phyloP scores from a whole-genome alignment of 2,329 filamentous ascomycete species.

The Calonectria leucothoes region DNA sequence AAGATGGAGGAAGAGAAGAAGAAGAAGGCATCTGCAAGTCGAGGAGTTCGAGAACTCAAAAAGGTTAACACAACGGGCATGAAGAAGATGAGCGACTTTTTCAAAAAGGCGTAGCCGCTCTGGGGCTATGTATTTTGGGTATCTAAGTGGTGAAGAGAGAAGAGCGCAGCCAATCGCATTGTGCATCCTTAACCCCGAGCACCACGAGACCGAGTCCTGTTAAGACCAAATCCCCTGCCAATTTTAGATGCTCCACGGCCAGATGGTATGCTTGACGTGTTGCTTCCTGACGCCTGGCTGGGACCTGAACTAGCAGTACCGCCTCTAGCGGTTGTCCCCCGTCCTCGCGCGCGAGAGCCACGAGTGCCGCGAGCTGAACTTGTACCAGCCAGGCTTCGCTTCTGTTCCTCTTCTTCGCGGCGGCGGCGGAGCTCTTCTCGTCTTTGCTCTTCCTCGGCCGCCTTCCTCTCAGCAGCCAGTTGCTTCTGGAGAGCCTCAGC shows the following conservation, averaged over 20 bases:
- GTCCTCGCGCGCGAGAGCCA: conserved; percentile 45
- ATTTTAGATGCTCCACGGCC: conserved; percentile 50
- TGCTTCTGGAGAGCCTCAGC: conserved; percentile 79
- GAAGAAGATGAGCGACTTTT: conserved; percentile 98
- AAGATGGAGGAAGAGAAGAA: conserved; percentile 91
- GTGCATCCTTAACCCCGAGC: conserved; percentile 37
- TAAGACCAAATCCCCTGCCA: conserved; percentile 48
- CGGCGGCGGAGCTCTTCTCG: conserved; percentile 76
- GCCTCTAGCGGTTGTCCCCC: conserved; percentile 40
- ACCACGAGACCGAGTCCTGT: conserved; percentile 48
- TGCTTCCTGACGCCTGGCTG: conserved; percentile 43
- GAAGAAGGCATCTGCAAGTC: conserved; percentile 79
- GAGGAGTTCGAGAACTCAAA: conserved; percentile 81
- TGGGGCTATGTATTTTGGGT: conserved; percentile 41
- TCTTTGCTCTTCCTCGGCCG: conserved; percentile 81
- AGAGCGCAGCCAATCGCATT: neutral
- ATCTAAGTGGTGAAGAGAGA: conserved; percentile 38
- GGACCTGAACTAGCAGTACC: conserved; percentile 35
- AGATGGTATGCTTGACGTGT: conserved; percentile 41
- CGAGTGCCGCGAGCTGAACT: conserved; percentile 45
- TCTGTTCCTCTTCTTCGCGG: conserved; percentile 70
- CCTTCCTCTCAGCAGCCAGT: conserved; percentile 81
- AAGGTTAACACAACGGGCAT: conserved; percentile 94
- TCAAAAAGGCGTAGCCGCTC: conserved; percentile 71
- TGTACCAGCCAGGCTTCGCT: conserved; percentile 44